Conservation (phyloP, 192 early-diverging fungal species). For the Backusella liffmaniae region DNA sequence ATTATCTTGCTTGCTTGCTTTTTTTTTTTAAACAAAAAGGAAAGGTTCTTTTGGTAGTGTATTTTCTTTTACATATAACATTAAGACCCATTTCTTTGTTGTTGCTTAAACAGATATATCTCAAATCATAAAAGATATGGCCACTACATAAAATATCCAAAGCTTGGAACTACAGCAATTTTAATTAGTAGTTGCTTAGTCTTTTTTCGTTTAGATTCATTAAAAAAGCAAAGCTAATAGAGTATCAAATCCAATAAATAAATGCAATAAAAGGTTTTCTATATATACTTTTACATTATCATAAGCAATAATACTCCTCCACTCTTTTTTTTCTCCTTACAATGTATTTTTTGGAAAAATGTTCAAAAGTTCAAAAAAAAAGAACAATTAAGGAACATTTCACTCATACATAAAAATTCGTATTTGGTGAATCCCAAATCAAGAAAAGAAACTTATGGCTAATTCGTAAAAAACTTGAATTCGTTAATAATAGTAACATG, state of each 20-base stretch:
- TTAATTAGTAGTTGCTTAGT: neutral
- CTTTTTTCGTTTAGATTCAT: neutral
- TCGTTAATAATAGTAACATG: too few species aligned
- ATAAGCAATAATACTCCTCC: neutral
- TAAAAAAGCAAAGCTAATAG: neutral
- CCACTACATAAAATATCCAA: neutral
- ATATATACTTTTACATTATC: conserved; percentile 1
- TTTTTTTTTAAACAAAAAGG: neutral
- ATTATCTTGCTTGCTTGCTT: neutral
- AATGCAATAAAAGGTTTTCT: neutral
- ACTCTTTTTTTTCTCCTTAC: neutral
- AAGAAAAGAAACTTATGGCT: neutral
- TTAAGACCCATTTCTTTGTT: neutral
- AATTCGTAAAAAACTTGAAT: neutral
- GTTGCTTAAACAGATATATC: neutral
- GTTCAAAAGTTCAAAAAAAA: neutral
- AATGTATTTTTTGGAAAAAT: neutral
- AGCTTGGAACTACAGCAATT: neutral
- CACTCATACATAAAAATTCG: neutral
- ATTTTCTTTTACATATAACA: too few species aligned
- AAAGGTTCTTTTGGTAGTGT: neutral
- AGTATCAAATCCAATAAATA: neutral
- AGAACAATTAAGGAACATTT: neutral
- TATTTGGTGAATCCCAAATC: neutral
- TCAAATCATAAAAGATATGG: neutral